These are phyloP conservation scores for Psilocybe sp. DNA, from an alignment of 768 basidiomycete species.

Conservation along the genomic window DNA sequence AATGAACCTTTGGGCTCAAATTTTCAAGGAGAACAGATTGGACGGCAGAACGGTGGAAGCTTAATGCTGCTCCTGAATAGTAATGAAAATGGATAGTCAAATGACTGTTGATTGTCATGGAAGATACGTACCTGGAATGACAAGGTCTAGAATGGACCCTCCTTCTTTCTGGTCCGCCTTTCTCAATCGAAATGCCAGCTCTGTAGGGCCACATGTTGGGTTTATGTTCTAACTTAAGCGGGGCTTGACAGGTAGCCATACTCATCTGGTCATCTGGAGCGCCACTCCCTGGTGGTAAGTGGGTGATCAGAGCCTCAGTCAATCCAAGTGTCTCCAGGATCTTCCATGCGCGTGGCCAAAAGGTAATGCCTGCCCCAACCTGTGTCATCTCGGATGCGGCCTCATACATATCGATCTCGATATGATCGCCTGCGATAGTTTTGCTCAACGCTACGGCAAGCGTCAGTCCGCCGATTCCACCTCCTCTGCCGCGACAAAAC, in stretches of 20 bases:
- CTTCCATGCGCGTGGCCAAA: slow-evolving; percentile 28
- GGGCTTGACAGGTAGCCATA: neutral
- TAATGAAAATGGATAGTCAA: neutral
- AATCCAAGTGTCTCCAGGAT: slow-evolving; percentile 21
- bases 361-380: slow-evolving; percentile 36
- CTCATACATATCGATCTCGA: slow-evolving; percentile 37
- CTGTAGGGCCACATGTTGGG: slow-evolving; percentile 6
- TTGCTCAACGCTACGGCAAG: slow-evolving; percentile 21
- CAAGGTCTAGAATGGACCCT: slow-evolving; percentile 20
- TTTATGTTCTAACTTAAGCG: neutral
- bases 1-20: slow-evolving; percentile 29
- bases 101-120: neutral
- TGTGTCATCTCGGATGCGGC: slow-evolving; percentile 32
- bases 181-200: slow-evolving; percentile 23
- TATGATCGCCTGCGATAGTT: slow-evolving; percentile 20
- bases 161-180: slow-evolving; percentile 30
- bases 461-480: slow-evolving; percentile 28
- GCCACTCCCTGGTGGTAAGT: slow-evolving; percentile 14
- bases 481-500: slow-evolving; percentile 17
- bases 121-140: slow-evolving; percentile 22
- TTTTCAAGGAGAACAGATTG: slow-evolving; percentile 41
- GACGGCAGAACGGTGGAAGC: slow-evolving; percentile 52
- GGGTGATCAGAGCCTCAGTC: slow-evolving; percentile 9
- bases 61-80: slow-evolving; percentile 16
- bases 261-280: slow-evolving; percentile 8